A percentile compares a stretch with the other conserved stretches of the same genome.
These are phyloP conservation scores for Cicer cuneatum DNA, from an alignment of 306 rosid species.

Conservation along the genomic window DNA sequence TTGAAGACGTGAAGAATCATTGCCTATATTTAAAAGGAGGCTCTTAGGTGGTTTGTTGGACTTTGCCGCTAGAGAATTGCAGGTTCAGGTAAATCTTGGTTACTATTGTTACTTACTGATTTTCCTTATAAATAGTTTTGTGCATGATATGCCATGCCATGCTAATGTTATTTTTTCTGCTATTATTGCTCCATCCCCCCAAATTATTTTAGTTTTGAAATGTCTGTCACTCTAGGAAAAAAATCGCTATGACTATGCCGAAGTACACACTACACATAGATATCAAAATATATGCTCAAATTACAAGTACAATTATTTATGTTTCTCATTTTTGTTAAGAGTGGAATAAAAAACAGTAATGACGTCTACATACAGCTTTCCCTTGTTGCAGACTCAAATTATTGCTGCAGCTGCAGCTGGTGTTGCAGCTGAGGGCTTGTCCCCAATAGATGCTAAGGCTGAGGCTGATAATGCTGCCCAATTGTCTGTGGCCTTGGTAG, in stretches of 20 bases:
- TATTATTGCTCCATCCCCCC: not conserved
- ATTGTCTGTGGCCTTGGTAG: constrained; percentile 96
- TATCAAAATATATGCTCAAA: constrained; percentile 15
- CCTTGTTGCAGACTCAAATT: constrained; percentile 90
- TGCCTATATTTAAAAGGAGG: constrained; percentile 94
- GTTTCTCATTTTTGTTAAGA: constrained; percentile 32
- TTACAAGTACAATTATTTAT: constrained; percentile 34
- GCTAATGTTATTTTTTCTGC: constrained; percentile 20
- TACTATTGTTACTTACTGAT: constrained; percentile 28
- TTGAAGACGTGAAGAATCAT: constrained; percentile 86
- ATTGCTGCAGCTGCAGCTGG: constrained; percentile 99
- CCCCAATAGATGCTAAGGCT: constrained; percentile 83
- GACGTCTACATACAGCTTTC: constrained; percentile 53
- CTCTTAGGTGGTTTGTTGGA: constrained; percentile 89
- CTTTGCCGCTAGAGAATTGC: constrained; percentile 95
- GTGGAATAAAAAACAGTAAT: constrained; percentile 42
- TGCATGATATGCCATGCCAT: constrained; percentile 25
- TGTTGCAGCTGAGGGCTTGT: constrained; percentile 90
- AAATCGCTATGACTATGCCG: constrained; percentile 15
- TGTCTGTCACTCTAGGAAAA: constrained; percentile 24
- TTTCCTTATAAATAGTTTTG: constrained; percentile 33
- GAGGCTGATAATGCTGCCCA: constrained; percentile 98
- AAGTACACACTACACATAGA: constrained; percentile 14
- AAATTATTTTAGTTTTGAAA: constrained; percentile 21
- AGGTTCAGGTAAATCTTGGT: constrained; percentile 79